Evolutionary conservation across 2,329 filamentous ascomycete genomes (phyloP), one percentile per base, ranked within the genome.

Genomic region (Diaporthe sp.): DNA sequence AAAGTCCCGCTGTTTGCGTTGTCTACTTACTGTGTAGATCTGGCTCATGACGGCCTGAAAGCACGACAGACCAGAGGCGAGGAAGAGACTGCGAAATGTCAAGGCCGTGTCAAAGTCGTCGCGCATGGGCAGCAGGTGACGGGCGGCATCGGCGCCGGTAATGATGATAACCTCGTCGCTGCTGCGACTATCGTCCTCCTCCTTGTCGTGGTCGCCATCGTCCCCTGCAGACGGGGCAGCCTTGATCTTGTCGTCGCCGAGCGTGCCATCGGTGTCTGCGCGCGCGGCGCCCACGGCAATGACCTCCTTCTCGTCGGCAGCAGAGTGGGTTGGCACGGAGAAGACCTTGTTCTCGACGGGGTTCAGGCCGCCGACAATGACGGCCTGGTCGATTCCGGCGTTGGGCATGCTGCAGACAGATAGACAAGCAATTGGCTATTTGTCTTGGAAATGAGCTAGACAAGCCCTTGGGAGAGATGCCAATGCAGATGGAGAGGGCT

Each of bases 1-100:
- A 12, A 5, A 13, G 10, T 19, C 17, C 15, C 19, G 44, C 3
- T 13, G 19, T 46, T 39, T 34, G n/a, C n/a, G n/a, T 7, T n/a
- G 13, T 7, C 1, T 60, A 78, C 84, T 80, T 74, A 90, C 89
- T 19, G 79, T 80, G 77, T 91, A 91, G 61, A 91, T 90, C 79
- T 90, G 88, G 70, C 82, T 84, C 87, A 91, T 89, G 58, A 88
- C 86, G 34, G 89, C 87, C 77, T 90, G 88, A 78, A 91, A 91
- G 15, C 84, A 86, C 0, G 88, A 84, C 5, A 91, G 84, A 3
- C 80, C 77, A 0, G 87, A 87, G 2, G 88, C 87, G 62, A 91
- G 77, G 51, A 91, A 78, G 7, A 91, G 75, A 70, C 87, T 86
- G 53, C 90, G 87, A 75, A 91, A 89, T 0, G 88, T 91, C 77